phyloP scores from a whole-genome alignment of 2,329 filamentous ascomycete species.

The Ilyonectria mors-panacis region DNA sequence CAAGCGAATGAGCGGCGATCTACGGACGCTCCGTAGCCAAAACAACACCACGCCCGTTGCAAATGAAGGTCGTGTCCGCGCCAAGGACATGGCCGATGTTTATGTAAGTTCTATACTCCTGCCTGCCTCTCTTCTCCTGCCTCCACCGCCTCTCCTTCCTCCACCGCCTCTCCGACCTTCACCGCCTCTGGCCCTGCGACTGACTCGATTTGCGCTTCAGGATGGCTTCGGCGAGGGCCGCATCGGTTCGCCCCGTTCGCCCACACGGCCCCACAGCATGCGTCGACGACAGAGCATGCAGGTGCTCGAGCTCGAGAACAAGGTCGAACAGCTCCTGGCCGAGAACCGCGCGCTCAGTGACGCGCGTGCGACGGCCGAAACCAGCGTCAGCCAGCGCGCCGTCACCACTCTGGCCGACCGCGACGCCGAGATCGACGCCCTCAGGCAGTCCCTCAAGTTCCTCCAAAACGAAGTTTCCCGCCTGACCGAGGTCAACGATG shows the following conservation, averaged over 20 bases:
- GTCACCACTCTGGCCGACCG: conserved; percentile 83
- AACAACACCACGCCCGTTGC: conserved; percentile 72
- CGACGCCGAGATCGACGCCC: conserved; percentile 87
- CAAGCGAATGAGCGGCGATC: conserved; percentile 80
- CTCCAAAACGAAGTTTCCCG: conserved; percentile 86
- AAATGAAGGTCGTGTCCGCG: conserved; percentile 88
- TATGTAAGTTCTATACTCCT: conserved; percentile 77
- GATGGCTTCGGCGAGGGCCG: conserved; percentile 94
- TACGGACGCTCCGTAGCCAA: conserved; percentile 62
- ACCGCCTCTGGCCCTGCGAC: conserved; percentile 9
- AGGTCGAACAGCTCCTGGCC: conserved; percentile 85
- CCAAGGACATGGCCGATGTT: conserved; percentile 91
- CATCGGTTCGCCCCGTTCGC: conserved; percentile 89
- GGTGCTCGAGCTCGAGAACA: conserved; percentile 89
- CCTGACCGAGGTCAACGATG: conserved; percentile 86
- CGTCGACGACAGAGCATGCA: conserved; percentile 98
- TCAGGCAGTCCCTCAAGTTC: conserved; percentile 84
- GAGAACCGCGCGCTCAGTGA: conserved; percentile 88
- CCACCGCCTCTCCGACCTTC: conserved; percentile 9
- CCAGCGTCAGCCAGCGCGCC: conserved; percentile 74
- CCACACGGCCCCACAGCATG: conserved; percentile 94
- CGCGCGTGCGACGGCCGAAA: conserved; percentile 79
- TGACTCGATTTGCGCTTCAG: conserved; percentile 63
- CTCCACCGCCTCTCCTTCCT: neutral
- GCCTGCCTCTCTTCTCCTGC: neutral